Percentiles rank a stretch among this genome's conserved stretches.
Evolutionary conservation across 352 stramenopile genomes (phyloP).

Genomic region (Phytopythium litorale): DNA sequence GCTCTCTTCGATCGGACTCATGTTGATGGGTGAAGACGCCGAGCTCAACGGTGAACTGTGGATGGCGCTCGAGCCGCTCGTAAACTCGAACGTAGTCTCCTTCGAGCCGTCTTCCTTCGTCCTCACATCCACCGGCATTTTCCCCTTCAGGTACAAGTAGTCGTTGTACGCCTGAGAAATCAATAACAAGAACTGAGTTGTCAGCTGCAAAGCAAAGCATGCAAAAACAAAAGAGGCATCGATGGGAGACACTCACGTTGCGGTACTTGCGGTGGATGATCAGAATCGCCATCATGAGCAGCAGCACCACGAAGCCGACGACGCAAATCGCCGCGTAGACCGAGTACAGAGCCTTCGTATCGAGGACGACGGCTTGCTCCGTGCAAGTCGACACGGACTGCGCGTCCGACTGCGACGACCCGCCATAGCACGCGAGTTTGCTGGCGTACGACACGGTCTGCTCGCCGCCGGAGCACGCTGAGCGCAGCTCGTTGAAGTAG

Average conservation of each 20-base stretch:
- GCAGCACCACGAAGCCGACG: conserved; percentile 55
- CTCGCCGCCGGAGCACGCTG: conserved; percentile 47
- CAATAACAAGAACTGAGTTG: background rate
- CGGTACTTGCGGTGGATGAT: conserved; percentile 79
- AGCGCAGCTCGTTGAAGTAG: conserved; percentile 64
- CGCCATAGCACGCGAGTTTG: conserved; percentile 61
- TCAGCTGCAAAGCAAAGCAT: background rate
- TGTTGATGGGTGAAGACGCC: conserved; percentile 13
- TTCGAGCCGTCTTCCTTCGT: conserved; percentile 54
- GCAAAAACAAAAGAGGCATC: background rate
- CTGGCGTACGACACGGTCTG: conserved; percentile 58
- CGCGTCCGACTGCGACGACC: conserved; percentile 29
- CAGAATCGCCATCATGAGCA: conserved; percentile 63
- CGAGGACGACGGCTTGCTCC: conserved; percentile 61
- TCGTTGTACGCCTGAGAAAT: conserved; percentile 57
- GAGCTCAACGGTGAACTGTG: conserved; percentile 35
- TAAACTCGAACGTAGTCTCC: conserved; percentile 79
- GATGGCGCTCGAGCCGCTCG: conserved; percentile 44
- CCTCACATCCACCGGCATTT: conserved; percentile 54
- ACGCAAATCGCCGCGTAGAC: conserved; percentile 67
- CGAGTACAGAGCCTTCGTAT: conserved; percentile 65
- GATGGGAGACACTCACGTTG: conserved; percentile 26
- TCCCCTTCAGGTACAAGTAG: conserved; percentile 80
- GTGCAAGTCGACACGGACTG: conserved; percentile 56
- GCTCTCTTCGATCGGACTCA: conserved; percentile 17